Evolutionary conservation across 495 filamentous ascomycete species (phyloP), one percentile per base, ranked within the genome.

Genomic region (Lasiosphaeria ovina): DNA sequence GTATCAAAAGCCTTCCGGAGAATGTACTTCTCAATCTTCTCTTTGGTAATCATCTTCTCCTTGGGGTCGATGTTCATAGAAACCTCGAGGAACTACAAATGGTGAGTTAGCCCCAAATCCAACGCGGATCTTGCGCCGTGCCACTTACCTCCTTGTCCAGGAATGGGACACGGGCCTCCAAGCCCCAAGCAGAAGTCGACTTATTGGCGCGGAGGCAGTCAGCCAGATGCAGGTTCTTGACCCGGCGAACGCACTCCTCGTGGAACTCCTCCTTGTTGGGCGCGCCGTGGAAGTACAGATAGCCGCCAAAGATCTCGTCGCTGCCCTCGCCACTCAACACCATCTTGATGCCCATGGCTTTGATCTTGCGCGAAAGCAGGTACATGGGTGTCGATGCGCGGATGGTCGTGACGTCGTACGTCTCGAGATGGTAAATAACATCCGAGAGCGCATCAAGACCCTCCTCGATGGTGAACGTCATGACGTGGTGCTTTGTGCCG

Each of bases 291-390:
- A 98, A 98, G 82, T 98, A 98, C 24, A 98, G 88, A 77, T 98
- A 98, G 45, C 94, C 94, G 60, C 95, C 94, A 67, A 97, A 98
- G 69, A 97, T 95, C 76, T 98, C 94, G 74, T 98, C 94, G 69
- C 87, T 91, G 60, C 94, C 94, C 79, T 98, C 94, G 57, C 94
- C 94, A 70, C 88, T 92, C 47, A 98, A 83, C 59, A 98, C 94
- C 94, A 98, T 98, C 85, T 98, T 98, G 58, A 98, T 91, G 62
- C 94, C 95, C 83, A 97, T 88, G 16, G 92, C 94, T 82, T 98
- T 98, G 81, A 98, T 98, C 79, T 98, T 98, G 68, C 94, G 89
- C 63, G 89, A 91, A 12, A 98, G 86, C 54, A 98, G 82, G 79
- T 96, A 98, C 94, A 98, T 98, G 58, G 94, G 94, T 6, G 94